Percentiles rank a stretch among this genome's conserved stretches.
phyloP scores from a whole-genome alignment of 75 land plant genomes.

The Azolla pinnata region DNA sequence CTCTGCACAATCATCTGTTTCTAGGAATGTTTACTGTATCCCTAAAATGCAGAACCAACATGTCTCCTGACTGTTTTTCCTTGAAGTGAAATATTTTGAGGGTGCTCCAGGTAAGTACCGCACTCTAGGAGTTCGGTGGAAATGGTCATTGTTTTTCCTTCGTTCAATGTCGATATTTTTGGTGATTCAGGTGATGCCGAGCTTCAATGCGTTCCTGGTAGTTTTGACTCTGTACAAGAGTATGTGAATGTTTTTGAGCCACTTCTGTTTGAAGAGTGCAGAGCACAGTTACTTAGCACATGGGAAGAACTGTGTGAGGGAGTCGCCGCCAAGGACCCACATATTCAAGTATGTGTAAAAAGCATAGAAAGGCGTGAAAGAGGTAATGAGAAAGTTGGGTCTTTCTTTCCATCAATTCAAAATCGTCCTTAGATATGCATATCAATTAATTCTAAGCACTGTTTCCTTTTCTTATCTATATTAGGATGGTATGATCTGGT shows the following conservation, averaged over 20 bases:
- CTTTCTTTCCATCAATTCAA: background rate
- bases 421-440: background rate
- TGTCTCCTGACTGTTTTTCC: background rate
- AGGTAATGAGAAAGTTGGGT: constrained; percentile 35
- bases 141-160: too few species aligned
- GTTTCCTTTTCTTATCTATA: background rate
- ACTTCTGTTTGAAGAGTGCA: constrained; percentile 93
- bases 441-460: background rate
- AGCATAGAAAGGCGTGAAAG: constrained; percentile 79
- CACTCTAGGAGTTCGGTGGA: too few species aligned
- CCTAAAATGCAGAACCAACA: too few species aligned
- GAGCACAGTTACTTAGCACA: constrained; percentile 82
- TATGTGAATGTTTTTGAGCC: constrained; percentile 96
- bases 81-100: background rate
- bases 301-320: constrained; percentile 87
- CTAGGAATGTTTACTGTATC: too few species aligned
- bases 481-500: constrained; percentile 94
- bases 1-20: too few species aligned
- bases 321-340: constrained; percentile 47
- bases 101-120: too few species aligned
- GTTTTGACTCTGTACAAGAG: constrained; percentile 85
- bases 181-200: constrained; percentile 80
- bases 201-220: constrained; percentile 91
- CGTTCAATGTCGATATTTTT: too few species aligned
- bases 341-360: constrained; percentile 59